These are phyloP conservation scores for Phaffia rhodozyma DNA, from an alignment of 1,284 basidiomycete genomes.

Conservation along the genomic window DNA sequence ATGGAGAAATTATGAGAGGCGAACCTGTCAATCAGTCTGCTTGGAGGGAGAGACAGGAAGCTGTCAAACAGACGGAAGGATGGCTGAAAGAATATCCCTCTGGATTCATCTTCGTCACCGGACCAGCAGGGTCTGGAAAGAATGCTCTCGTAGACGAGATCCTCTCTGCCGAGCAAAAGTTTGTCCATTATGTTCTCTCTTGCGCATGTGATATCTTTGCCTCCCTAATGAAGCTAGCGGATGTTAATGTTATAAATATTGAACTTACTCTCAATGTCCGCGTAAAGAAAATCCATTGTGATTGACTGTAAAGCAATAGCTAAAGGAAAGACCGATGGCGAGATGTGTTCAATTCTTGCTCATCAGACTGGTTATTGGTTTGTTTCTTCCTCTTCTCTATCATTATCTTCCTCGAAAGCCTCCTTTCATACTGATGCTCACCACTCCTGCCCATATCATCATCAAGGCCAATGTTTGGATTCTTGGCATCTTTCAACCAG, in stretches of 20 bases:
- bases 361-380: slow-evolving; percentile 54
- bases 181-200: slow-evolving; percentile 20
- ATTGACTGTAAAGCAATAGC: slow-evolving; percentile 74
- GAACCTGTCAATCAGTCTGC: slow-evolving; percentile 33
- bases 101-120: slow-evolving; percentile 57
- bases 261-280: slow-evolving; percentile 7
- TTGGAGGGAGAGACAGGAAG: slow-evolving; percentile 75
- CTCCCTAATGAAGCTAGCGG: not conserved
- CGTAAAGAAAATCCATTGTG: slow-evolving; percentile 49
- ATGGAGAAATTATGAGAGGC: slow-evolving; percentile 21
- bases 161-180: slow-evolving; percentile 49
- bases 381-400: slow-evolving; percentile 1
- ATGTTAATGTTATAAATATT: not conserved
- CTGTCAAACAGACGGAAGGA: slow-evolving; percentile 51
- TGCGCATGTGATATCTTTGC: not conserved
- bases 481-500: slow-evolving; percentile 71
- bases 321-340: slow-evolving; percentile 58
- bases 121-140: slow-evolving; percentile 88
- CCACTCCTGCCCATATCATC: not conserved
- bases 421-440: not conserved
- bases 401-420: not conserved
- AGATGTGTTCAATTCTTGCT: slow-evolving; percentile 57
- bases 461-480: slow-evolving; percentile 63
- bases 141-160: slow-evolving; percentile 53
- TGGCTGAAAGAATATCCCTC: slow-evolving; percentile 63